phyloP scores from a whole-genome alignment of 2,329 filamentous ascomycete genomes.

The Leptodontidium sp. region DNA sequence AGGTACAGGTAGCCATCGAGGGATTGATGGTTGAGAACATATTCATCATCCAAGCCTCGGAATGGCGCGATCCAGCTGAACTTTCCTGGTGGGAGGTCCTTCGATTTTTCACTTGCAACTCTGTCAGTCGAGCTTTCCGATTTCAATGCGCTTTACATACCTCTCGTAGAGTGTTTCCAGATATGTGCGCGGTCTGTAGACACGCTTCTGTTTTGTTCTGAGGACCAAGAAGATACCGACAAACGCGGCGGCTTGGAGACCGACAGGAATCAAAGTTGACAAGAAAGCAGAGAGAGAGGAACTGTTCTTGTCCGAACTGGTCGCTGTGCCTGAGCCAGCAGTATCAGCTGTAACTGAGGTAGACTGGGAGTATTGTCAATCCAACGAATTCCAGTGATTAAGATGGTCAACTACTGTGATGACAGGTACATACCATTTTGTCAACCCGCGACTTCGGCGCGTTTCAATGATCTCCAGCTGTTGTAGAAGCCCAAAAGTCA shows the following conservation, averaged over 20 bases:
- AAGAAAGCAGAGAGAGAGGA: constrained; percentile 51
- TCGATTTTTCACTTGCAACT: constrained; percentile 60
- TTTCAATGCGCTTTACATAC: constrained; percentile 25
- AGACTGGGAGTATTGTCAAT: constrained; percentile 19
- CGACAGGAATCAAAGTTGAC: constrained; percentile 56
- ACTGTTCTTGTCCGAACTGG: constrained; percentile 19
- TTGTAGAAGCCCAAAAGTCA: not conserved
- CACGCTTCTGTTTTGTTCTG: constrained; percentile 54
- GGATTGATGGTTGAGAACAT: constrained; percentile 86
- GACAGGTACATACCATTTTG: constrained; percentile 19
- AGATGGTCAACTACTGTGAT: not conserved
- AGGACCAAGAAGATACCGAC: constrained; percentile 56
- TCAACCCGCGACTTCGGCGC: not conserved
- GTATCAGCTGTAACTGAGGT: not conserved
- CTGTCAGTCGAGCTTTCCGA: constrained; percentile 16
- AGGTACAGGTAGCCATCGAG: constrained; percentile 92
- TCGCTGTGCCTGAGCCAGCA: constrained; percentile 19
- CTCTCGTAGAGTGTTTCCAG: constrained; percentile 57
- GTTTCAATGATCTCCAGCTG: not conserved
- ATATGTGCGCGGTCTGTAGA: constrained; percentile 63
- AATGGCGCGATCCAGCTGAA: constrained; percentile 73
- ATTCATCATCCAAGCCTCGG: constrained; percentile 74
- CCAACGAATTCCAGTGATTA: not conserved
- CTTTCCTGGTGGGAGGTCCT: constrained; percentile 64
- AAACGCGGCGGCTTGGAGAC: constrained; percentile 53